These are phyloP conservation scores for Fragaria iinumae DNA, from an alignment of 306 rosid species.

Conservation along the genomic window DNA sequence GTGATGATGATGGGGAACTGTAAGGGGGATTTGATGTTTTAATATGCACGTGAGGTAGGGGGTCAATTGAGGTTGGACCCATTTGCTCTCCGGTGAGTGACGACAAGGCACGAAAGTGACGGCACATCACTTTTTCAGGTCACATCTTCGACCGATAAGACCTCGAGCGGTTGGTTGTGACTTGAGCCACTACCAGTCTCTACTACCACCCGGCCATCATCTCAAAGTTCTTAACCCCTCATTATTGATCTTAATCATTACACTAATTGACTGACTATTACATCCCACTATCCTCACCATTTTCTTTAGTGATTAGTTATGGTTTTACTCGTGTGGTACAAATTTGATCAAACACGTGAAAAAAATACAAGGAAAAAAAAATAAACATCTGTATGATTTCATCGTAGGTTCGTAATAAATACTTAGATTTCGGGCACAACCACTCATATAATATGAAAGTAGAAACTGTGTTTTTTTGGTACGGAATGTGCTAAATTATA, in stretches of 20 bases:
- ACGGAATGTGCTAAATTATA: too few species aligned
- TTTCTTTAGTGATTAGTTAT: neutral
- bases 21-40: neutral
- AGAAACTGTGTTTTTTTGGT: too few species aligned
- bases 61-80: slow-evolving; percentile 54
- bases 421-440: too few species aligned
- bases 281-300: neutral
- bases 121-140: slow-evolving; percentile 31
- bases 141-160: slow-evolving; percentile 16
- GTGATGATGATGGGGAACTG: neutral
- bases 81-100: slow-evolving; percentile 5
- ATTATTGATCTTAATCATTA: neutral
- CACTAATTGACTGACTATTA: neutral
- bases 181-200: neutral
- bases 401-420: too few species aligned
- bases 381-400: too few species aligned
- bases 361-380: too few species aligned
- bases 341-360: too few species aligned
- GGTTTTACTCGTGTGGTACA: neutral
- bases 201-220: neutral
- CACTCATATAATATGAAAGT: too few species aligned
- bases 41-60: slow-evolving; percentile 51
- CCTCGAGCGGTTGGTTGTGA: neutral
- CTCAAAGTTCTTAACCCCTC: neutral
- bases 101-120: slow-evolving; percentile 33